A percentile compares a stretch with the other conserved stretches of the same genome.
Conservation (phyloP, 1,284 basidiomycete species). For the Naganishia cerealis region DNA sequence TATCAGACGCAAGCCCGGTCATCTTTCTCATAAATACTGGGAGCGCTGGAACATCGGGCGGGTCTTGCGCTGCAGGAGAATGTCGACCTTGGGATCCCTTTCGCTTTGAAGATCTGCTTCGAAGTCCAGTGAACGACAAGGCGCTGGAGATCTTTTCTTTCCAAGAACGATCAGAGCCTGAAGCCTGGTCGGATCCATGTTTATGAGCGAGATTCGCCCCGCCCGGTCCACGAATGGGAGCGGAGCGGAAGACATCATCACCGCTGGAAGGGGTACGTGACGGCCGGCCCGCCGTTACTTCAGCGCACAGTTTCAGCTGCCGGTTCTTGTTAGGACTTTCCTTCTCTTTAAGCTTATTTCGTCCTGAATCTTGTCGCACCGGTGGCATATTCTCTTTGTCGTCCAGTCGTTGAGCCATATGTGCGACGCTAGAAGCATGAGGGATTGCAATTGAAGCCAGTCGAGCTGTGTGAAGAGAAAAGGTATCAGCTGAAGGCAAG, state of each 20-base stretch:
- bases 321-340: not conserved
- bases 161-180: constrained; percentile 3
- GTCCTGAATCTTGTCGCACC: not conserved
- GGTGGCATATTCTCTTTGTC: constrained; percentile 14
- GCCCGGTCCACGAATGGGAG: not conserved
- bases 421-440: not conserved
- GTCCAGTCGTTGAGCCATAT: not conserved
- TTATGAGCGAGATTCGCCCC: not conserved
- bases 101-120: constrained; percentile 5
- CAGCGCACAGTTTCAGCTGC: not conserved
- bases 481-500: not conserved
- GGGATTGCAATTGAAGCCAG: not conserved
- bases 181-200: not conserved
- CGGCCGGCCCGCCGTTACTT: not conserved
- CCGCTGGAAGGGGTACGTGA: constrained; percentile 3
- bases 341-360: not conserved
- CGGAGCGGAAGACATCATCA: constrained; percentile 13
- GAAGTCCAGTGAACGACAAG: constrained; percentile 8
- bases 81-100: not conserved
- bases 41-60: not conserved
- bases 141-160: constrained; percentile 15
- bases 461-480: not conserved
- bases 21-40: constrained; percentile 19
- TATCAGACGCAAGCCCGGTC: not conserved
- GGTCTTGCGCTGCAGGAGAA: not conserved